Evolutionary conservation across 768 basidiomycete species (phyloP), one percentile per base, ranked within the genome.

Genomic region (Agrocybe praecox): DNA sequence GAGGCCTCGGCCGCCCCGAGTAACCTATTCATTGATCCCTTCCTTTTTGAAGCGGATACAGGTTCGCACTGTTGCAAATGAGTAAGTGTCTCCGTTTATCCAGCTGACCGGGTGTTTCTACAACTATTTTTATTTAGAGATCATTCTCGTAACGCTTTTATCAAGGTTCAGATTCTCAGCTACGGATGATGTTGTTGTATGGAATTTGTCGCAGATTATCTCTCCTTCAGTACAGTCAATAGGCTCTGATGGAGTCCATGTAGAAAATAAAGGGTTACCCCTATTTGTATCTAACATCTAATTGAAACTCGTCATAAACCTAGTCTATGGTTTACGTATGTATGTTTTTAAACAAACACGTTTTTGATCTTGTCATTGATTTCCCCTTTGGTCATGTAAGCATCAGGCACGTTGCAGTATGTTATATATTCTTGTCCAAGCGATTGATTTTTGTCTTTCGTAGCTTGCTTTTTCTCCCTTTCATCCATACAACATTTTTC

Each of bases 1-100:
- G 17, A 40, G 34, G 36, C 32, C 36, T 17, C 18, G 23, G 12
- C 24, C 10, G 40, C 55, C 14, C 46, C 19, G 34, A 29, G 47
- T 8, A 21, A 48, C 21, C 5, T 22, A 34, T 45, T 36, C 49
- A 22, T 23, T 51, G 43, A 49, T 24, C 6, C 24, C 44, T 54
- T 23, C 22, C 15, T n/a, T 43, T 53, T 44, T 45, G 3, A 46
- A 79, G 77, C 21, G 79, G 84, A 14, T 84, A 81, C 64, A 80
- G 76, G 62, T 84, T 84, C 59, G 81, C 84, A 5, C 73, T 80
- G 65, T 69, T 82, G 55, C 83, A 85, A 66, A 82, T 83, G 65
- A 85, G 83, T 84, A 62, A 59, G 81, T 19, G 23, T 17, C 47
- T n/a, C 29, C 23, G 23, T 48, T 33, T 34, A 34, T 23, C 40